Evolutionary conservation across 768 basidiomycete genomes (phyloP).

Genomic region (Auriculariales sp.): DNA sequence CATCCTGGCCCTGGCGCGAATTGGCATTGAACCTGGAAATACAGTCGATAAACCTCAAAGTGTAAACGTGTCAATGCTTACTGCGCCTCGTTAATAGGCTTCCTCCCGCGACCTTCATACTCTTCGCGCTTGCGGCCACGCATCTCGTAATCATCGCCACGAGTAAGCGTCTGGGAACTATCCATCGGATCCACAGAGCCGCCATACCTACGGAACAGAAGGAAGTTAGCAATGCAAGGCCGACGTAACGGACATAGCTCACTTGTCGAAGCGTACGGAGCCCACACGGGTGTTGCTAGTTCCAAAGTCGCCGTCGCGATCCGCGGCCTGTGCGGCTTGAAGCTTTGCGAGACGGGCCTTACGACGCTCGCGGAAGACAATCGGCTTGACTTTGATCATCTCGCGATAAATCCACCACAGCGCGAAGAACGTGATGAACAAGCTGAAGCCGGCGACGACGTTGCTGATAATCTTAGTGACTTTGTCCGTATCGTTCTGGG

Average conservation of each 20-base stretch:
- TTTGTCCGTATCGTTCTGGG: slow-evolving; percentile 20
- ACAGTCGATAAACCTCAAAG: no score
- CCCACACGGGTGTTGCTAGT: neutral
- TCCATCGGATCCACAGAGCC: no score
- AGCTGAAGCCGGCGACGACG: slow-evolving; percentile 48
- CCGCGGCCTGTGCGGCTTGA: neutral
- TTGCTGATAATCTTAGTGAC: slow-evolving; percentile 55
- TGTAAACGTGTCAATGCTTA: no score
- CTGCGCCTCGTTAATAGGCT: neutral
- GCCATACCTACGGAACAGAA: no score
- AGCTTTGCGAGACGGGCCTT: slow-evolving; percentile 33
- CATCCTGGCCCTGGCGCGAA: no score
- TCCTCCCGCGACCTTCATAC: neutral
- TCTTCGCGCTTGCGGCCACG: neutral
- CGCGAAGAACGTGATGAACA: slow-evolving; percentile 56
- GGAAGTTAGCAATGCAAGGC: no score
- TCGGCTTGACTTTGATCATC: slow-evolving; percentile 55
- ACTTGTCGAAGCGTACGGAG: neutral
- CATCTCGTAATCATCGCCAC: neutral
- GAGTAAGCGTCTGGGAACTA: neutral
- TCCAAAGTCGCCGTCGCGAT: neutral
- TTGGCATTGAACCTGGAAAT: no score
- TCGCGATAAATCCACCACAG: slow-evolving; percentile 72
- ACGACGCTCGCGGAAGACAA: slow-evolving; percentile 52
- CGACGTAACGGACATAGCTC: no score